phyloP scores from a whole-genome alignment of 106 monocot genomes.

The Allium fistulosum region DNA sequence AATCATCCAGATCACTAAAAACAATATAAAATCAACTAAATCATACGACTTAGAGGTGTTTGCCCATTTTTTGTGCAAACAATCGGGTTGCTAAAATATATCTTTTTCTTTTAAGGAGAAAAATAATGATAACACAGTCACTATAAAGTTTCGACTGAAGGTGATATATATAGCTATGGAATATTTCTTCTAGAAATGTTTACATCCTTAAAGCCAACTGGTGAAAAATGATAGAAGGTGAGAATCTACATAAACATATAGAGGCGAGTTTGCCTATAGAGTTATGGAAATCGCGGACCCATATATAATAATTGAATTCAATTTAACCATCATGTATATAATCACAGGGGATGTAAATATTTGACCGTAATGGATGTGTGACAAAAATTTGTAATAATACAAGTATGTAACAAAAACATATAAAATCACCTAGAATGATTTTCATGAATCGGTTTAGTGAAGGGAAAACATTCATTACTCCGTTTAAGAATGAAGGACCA shows the following conservation, averaged over 20 bases:
- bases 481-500: slow-evolving; percentile 38
- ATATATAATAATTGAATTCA: neutral
- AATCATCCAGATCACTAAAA: no score
- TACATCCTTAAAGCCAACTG: slow-evolving; percentile 29
- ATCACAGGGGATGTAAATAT: neutral
- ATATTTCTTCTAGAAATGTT: slow-evolving; percentile 42
- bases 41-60: no score
- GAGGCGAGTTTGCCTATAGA: slow-evolving; percentile 19
- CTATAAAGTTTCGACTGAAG: slow-evolving; percentile 6
- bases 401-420: no score
- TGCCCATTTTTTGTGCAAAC: no score
- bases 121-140: slow-evolving; percentile 13
- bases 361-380: neutral
- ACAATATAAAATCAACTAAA: no score
- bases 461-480: slow-evolving; percentile 51
- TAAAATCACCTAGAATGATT: slow-evolving; percentile 50
- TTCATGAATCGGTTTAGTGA: slow-evolving; percentile 73
- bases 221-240: slow-evolving; percentile 20
- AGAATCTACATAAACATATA: slow-evolving; percentile 19
- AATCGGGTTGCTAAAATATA: no score
- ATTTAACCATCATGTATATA: neutral
- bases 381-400: neutral
- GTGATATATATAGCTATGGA: slow-evolving; percentile 46
- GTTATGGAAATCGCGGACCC: slow-evolving; percentile 15
- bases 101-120: no score